These are phyloP conservation scores for Hippophae rhamnoides DNA, from an alignment of 306 rosid species.

Conservation along the genomic window DNA sequence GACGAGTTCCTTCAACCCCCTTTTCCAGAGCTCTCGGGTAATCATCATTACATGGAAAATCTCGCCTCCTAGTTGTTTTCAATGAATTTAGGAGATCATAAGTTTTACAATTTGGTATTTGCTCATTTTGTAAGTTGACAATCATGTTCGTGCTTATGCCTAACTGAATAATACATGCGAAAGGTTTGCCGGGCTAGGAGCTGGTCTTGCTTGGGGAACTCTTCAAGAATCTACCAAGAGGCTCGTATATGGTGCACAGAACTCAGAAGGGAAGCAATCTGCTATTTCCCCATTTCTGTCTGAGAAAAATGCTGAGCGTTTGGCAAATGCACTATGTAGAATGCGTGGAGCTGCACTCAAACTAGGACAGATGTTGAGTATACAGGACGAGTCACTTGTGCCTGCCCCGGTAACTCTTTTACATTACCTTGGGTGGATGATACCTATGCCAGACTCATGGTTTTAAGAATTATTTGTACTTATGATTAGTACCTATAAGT, in stretches of 20 bases:
- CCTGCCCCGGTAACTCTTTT: conserved; percentile 71
- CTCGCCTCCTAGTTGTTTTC: too few relatives aligned
- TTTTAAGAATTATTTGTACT: too few relatives aligned
- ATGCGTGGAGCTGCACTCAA: conserved; percentile 97
- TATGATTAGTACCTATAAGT: too few relatives aligned
- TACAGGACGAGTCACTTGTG: conserved; percentile 87
- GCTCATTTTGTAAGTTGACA: neutral
- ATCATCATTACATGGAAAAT: neutral
- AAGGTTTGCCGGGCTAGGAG: conserved; percentile 88
- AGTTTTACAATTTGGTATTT: too few relatives aligned
- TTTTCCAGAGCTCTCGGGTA: conserved; percentile 50
- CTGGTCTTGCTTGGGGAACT: conserved; percentile 95
- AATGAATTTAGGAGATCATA: too few relatives aligned
- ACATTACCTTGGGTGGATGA: neutral
- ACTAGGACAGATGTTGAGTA: conserved; percentile 94
- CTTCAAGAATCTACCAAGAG: conserved; percentile 84
- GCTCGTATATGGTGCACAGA: conserved; percentile 55
- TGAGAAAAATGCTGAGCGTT: conserved; percentile 68
- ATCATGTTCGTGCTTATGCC: neutral
- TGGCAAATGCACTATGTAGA: conserved; percentile 83
- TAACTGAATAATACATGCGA: neutral
- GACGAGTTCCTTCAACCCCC: conserved; percentile 47
- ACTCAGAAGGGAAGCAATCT: conserved; percentile 32
- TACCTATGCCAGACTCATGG: too few relatives aligned
- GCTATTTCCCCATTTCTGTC: conserved; percentile 64